Percentiles rank a stretch among this genome's conserved stretches.
Conservation (phyloP, 331 rosid species). For the Quercus tomentella region DNA sequence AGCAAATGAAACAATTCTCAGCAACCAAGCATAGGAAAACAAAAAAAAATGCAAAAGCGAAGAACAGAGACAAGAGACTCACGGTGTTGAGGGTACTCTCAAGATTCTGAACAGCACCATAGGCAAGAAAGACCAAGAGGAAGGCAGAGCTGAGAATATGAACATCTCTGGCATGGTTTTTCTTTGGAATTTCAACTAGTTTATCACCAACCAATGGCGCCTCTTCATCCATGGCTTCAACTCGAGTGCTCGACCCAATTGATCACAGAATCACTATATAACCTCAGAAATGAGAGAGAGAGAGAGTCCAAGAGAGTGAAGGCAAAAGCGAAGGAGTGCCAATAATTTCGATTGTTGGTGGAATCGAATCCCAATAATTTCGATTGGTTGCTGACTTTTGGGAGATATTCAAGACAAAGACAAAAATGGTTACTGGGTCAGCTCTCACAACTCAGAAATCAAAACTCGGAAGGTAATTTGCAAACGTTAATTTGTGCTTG, state of each 20-base stretch:
- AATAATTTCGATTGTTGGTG: not conserved
- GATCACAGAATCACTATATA: conserved; percentile 1
- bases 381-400: not conserved
- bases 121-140: conserved; percentile 75
- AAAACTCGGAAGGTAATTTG: no score
- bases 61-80: conserved; percentile 15
- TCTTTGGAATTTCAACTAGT: conserved; percentile 3
- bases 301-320: conserved; percentile 7
- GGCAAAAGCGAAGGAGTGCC: conserved; percentile 13
- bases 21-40: not conserved
- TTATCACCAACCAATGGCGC: conserved; percentile 43
- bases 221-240: conserved; percentile 54
- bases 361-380: not conserved
- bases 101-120: conserved; percentile 88
- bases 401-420: not conserved
- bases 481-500: no score
- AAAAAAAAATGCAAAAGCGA: not conserved
- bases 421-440: no score
- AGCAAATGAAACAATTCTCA: no score
- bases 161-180: conserved; percentile 51
- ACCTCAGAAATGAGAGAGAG: not conserved
- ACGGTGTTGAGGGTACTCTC: conserved; percentile 87
- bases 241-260: conserved; percentile 1
- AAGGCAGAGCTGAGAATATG: conserved; percentile 64
- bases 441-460: no score